A percentile compares a stretch with the other conserved stretches of the same genome.
These are phyloP conservation scores for Physcomitrium patens DNA, from an alignment of 225 moss, liverwort and hornwort species.

Conservation along the genomic window DNA sequence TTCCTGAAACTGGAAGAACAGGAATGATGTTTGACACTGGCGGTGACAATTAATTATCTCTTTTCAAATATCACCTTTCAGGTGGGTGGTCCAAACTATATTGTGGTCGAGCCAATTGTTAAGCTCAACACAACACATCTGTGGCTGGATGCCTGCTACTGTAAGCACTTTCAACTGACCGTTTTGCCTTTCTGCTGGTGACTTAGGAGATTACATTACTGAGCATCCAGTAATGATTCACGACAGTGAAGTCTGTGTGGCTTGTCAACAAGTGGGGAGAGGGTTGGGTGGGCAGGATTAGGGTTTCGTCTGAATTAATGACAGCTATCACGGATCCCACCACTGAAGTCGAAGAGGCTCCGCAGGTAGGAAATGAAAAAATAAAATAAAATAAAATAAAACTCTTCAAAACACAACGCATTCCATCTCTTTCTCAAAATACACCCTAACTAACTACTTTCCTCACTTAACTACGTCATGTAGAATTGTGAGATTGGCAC, in stretches of 20 bases:
- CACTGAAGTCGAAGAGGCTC: not conserved
- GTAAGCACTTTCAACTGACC: not conserved
- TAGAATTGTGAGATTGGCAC: not conserved
- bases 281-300: not conserved
- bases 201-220: not conserved
- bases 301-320: not conserved
- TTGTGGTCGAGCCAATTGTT: not conserved
- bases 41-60: not conserved
- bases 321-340: not conserved
- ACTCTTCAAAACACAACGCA: not conserved
- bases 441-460: not conserved
- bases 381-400: too few species aligned
- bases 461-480: not conserved
- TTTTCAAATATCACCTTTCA: not conserved
- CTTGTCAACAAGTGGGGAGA: not conserved
- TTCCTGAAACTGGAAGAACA: constrained; percentile 3
- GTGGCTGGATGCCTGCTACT: not conserved
- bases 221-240: not conserved
- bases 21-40: too few species aligned
- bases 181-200: not conserved
- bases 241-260: not conserved
- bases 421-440: not conserved
- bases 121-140: not conserved
- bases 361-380: not conserved
- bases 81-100: not conserved